Evolutionary conservation across 1,284 basidiomycete genomes (phyloP), one percentile per base, ranked within the genome.

Genomic region (Cutaneotrichosporon sp.): DNA sequence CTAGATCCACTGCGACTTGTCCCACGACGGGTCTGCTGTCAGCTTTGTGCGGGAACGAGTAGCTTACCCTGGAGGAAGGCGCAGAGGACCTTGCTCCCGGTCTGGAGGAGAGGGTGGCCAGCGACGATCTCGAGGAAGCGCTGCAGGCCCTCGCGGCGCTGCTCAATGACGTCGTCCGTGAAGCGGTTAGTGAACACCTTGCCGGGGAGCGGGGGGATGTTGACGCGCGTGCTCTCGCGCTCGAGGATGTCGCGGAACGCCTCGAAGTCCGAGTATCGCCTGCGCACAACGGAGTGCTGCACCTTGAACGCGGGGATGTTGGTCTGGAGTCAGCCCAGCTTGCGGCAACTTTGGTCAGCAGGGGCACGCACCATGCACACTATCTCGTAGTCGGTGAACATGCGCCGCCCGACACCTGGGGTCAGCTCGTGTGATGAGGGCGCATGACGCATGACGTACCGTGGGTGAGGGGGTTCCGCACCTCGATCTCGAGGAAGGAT

Each of bases 351-450:
- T 46, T 20, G 29, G 10, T 18, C 6, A n/a, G 16, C 14, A 14
- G 10, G 38, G 16, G 20, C 13, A 78, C 85, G 62, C 66, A 91
- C 94, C 87, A 94, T 92, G 84, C 94, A 97, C 56, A 97, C 89
- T 67, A 99, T 90, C 82, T 99, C 95, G 76, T 99, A 99, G 84
- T 99, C 95, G 52, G 95, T 99, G 80, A 92, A 99, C 93, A 95
- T 97, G 84, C 97, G 97, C 70, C 95, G 84, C 36, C 94, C 93
- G 73, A 93, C 92, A 38, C 92, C 92, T 94, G n/a, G 25, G 4
- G 55, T 25, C 18, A 58, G 46, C 22, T n/a, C 29, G 24, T 11
- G 27, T 51, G 47, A 57, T 25, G 24, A 4, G 29, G 9, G n/a
- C 5, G n/a, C 42, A n/a, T 22, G 16, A 53, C 54, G 42, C 71